Percentiles rank a stretch among this genome's conserved stretches.
These are phyloP conservation scores for Dictyostelium intermedium DNA, from an alignment of 78 protist species.

Conservation along the genomic window DNA sequence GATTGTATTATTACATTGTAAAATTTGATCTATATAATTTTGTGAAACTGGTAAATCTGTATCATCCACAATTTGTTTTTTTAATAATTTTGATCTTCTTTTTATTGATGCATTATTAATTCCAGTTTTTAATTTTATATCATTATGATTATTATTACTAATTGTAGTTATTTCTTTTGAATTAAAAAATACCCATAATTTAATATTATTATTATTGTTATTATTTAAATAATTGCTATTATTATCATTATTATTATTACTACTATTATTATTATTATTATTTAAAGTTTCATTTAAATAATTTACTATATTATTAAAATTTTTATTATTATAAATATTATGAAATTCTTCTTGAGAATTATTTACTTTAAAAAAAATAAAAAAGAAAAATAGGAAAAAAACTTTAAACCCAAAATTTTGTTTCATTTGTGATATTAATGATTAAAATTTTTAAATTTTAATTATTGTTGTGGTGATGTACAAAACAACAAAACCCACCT, in stretches of 20 bases:
- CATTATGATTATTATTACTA: neutral
- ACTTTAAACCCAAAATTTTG: neutral
- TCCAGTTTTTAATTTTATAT: neutral
- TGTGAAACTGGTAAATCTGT: conserved; percentile 36
- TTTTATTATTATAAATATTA: neutral
- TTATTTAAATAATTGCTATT: neutral
- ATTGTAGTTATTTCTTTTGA: neutral
- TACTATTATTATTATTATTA: neutral
- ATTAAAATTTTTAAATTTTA: neutral
- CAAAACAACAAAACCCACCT: neutral
- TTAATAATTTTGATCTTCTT: neutral
- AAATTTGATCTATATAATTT: neutral
- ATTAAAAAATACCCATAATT: conserved; percentile 70
- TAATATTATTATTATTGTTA: neutral
- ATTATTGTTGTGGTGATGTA: neutral
- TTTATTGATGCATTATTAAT: neutral
- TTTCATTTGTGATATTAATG: neutral
- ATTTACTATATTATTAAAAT: neutral
- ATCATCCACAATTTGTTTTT: neutral
- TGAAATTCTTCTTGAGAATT: neutral
- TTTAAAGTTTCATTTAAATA: neutral
- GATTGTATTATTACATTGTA: neutral
- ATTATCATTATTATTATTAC: neutral
- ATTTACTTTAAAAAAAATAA: neutral
- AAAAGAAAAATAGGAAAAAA: neutral